Evolutionary conservation across 192 early-diverging fungal species (phyloP), one percentile per base, ranked within the genome.

Genomic region (Podila epigama): DNA sequence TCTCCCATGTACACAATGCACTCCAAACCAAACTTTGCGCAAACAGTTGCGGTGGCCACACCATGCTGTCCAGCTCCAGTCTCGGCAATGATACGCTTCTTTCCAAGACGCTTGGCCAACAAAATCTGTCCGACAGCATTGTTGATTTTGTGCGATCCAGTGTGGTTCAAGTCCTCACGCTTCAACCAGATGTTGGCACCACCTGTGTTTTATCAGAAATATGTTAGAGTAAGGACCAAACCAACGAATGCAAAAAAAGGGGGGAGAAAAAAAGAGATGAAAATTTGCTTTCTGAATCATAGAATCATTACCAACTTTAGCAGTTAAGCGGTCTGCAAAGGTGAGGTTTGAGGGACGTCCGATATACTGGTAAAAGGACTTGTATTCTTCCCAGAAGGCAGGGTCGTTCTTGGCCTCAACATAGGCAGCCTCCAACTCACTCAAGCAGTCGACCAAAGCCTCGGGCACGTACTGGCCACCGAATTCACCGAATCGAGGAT

Each of bases 91-190:
- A 98, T 98, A 69, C 96, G 89, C 58, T 87, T 91, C 86, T 99
- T 99, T 70, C 96, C 96, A 37, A 99, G 82, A 36, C 96, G 90
- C 84, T 95, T 94, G 40, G 97, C 97, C 28, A 99, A 81, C 58
- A 99, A 85, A 28, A 94, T 75, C 60, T 99, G 97, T 34, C 96
- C 97, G 37, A 99, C 80, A 13, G 96, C 96, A 59, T 99, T 99
- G 85, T 99, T 99, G 86, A 99, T 95, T 83, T 98, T 99, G 85
- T 99, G 97, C 40, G 96, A 95, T 51, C 97, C 97, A 37, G 97
- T 99, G 81, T 99, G 96, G 84, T 98, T 98, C 70, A 97, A 85
- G 70, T 99, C 97, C 79, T 99, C 97, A 68, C 97, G 91, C 86
- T 99, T 99, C 75, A 99, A 86, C 94, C 93, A 99, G 82, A 99